Evolutionary conservation across 768 basidiomycete genomes (phyloP).

Genomic region (Phlebiopsis gigantea): DNA sequence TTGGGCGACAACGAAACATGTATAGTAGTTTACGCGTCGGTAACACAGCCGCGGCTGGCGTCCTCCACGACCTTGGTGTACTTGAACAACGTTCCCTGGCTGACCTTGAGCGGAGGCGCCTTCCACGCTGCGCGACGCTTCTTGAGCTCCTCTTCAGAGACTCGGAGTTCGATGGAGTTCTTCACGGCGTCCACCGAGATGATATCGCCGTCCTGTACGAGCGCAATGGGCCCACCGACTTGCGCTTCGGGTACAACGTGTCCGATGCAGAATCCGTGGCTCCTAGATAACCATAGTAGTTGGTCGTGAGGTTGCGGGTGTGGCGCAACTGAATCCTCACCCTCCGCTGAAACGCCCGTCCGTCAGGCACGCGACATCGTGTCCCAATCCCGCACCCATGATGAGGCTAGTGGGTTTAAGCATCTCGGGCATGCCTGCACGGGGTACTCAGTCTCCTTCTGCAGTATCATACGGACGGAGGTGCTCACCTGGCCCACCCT

Average conservation of each 20-base stretch:
- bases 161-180: constrained; percentile 75
- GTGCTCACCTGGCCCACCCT: constrained; percentile 85
- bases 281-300: constrained; percentile 48
- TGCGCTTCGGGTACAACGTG: constrained; percentile 97
- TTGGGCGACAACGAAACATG: neutral
- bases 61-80: constrained; percentile 86
- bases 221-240: constrained; percentile 88
- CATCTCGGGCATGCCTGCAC: constrained; percentile 97
- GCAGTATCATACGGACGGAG: too few relatives aligned
- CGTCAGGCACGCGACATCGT: constrained; percentile 94
- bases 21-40: constrained; percentile 54
- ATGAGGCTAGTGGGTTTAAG: constrained; percentile 95
- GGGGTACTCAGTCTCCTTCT: neutral
- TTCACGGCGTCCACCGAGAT: constrained; percentile 86
- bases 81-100: constrained; percentile 81
- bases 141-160: constrained; percentile 77
- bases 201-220: constrained; percentile 82
- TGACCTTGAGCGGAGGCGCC: constrained; percentile 81
- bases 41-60: constrained; percentile 90
- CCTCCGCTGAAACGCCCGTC: constrained; percentile 98
- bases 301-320: too few relatives aligned
- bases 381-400: constrained; percentile 96
- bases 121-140: constrained; percentile 62
- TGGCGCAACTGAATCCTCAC: constrained; percentile 40
- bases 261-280: constrained; percentile 94